phyloP scores from a whole-genome alignment of 352 stramenopile genomes.

The Pythium biforme region DNA sequence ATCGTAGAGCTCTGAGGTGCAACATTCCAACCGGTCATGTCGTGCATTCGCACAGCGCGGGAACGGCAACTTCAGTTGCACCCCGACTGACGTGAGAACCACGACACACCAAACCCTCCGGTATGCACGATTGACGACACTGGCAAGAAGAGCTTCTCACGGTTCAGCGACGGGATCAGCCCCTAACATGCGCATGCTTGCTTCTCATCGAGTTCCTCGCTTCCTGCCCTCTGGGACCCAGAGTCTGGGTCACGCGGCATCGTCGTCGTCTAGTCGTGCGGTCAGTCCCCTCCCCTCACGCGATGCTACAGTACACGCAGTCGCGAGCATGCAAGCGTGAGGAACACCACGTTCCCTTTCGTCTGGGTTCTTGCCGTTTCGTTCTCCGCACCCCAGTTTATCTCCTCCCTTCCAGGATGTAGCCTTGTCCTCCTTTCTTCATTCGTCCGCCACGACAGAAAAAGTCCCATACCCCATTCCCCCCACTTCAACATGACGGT shows the following conservation, averaged over 20 bases:
- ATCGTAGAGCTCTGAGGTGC: too few species aligned
- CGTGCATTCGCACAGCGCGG: not conserved
- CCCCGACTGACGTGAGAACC: not conserved
- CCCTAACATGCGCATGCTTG: not conserved
- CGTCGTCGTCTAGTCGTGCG: not conserved
- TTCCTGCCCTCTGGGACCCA: not conserved
- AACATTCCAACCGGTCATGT: not conserved
- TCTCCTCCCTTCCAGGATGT: not conserved
- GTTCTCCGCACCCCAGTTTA: not conserved
- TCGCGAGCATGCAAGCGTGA: too few species aligned
- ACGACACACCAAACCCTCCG: not conserved
- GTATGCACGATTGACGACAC: not conserved
- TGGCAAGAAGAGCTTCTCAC: not conserved
- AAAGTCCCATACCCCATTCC: not conserved
- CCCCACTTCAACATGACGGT: conserved; percentile 14
- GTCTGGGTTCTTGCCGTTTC: not conserved
- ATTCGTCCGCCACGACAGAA: not conserved
- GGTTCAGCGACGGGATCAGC: not conserved
- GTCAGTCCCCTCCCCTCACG: not conserved
- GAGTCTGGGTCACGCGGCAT: not conserved
- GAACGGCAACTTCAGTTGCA: not conserved
- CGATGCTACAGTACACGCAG: not conserved
- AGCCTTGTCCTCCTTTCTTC: not conserved
- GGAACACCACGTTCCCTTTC: not conserved
- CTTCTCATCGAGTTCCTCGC: not conserved